Percentiles rank a stretch among this genome's conserved stretches.
Evolutionary conservation across 306 rosid species (phyloP).

Genomic region (Elaeagnus macrophylla): DNA sequence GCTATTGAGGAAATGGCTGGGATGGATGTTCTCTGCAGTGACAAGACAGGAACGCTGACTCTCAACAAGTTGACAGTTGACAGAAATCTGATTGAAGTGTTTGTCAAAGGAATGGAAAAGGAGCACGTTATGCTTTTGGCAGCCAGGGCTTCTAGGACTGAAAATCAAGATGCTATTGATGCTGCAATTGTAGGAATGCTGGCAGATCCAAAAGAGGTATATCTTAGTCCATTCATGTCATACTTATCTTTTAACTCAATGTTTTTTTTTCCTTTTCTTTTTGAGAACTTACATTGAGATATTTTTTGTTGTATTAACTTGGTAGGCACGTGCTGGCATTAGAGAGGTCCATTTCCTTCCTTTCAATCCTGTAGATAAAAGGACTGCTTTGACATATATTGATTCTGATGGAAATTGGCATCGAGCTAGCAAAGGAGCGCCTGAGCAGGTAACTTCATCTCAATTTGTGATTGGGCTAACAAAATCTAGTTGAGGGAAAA

Average conservation of each 20-base stretch:
- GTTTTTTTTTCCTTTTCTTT: no score
- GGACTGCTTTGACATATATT: constrained; percentile 94
- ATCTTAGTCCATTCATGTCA: constrained; percentile 2
- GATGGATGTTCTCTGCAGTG: constrained; percentile 99
- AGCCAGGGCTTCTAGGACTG: constrained; percentile 96
- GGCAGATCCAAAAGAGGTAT: constrained; percentile 97
- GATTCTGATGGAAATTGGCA: constrained; percentile 88
- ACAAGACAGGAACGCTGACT: constrained; percentile 93
- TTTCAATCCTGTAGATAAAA: constrained; percentile 95
- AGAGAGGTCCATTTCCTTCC: constrained; percentile 95
- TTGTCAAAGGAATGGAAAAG: constrained; percentile 80
- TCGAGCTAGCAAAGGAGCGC: constrained; percentile 95
- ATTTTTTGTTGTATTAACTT: constrained; percentile 9
- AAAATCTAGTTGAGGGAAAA: constrained; percentile 7
- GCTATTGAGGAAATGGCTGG: constrained; percentile 99
- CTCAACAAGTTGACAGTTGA: constrained; percentile 83
- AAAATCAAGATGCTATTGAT: constrained; percentile 99
- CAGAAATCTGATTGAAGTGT: constrained; percentile 72
- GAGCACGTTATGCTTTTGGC: constrained; percentile 79
- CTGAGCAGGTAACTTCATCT: constrained; percentile 73
- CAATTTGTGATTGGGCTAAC: constrained; percentile 2
- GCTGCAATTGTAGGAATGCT: constrained; percentile 98
- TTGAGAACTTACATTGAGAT: neutral
- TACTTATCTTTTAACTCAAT: neutral
- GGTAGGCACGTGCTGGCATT: constrained; percentile 86